Evolutionary conservation across 179 eudicot species (phyloP).

Genomic region (Heliamphora ciliata): DNA sequence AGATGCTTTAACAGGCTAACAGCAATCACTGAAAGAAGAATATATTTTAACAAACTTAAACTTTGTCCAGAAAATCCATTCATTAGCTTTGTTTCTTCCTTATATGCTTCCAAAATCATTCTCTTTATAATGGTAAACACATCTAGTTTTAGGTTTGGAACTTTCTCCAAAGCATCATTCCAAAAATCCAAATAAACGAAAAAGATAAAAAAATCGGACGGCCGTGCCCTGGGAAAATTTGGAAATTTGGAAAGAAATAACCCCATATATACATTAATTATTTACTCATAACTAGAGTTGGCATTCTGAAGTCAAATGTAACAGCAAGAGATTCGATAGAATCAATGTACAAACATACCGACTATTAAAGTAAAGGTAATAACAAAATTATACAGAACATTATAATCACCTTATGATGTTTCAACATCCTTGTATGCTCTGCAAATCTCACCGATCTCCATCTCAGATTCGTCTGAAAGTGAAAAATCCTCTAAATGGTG

Average conservation of each 20-base stretch:
- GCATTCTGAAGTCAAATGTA: neutral
- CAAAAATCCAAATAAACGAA: neutral
- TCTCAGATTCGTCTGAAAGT: conserved; percentile 43
- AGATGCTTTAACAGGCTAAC: no score
- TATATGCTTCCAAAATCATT: no score
- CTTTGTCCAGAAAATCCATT: no score
- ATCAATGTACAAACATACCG: neutral
- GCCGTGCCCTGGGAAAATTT: no score
- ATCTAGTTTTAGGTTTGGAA: neutral
- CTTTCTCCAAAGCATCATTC: neutral
- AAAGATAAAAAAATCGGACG: no score
- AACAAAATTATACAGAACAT: neutral
- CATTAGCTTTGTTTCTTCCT: no score
- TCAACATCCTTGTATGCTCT: conserved; percentile 40
- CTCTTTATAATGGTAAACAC: neutral
- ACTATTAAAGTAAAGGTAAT: neutral
- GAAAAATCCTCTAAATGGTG: conserved; percentile 33
- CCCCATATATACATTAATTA: neutral
- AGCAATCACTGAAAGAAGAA: no score
- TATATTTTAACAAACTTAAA: no score
- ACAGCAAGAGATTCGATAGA: neutral
- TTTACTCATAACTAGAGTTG: neutral
- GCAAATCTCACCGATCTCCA: conserved; percentile 68
- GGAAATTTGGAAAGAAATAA: neutral
- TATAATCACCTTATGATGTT: conserved; percentile 13